Evolutionary conservation across 331 rosid genomes (phyloP), one percentile per base, ranked within the genome.

Genomic region (Phaseolus coccineus): DNA sequence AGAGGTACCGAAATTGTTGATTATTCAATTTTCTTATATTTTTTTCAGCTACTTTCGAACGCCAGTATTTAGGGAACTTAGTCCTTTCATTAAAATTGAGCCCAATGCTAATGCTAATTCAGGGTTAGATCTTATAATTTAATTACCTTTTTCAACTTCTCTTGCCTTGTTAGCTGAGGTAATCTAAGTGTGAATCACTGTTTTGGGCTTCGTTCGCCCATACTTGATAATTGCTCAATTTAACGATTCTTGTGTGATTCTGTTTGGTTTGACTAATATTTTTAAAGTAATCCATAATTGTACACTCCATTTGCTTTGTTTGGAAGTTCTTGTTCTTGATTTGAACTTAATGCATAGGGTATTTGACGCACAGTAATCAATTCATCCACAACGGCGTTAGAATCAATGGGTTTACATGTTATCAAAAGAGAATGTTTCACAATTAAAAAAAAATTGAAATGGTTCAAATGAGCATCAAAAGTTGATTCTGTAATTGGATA

Each of bases 1-100:
- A 96, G 88, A 91, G 99, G 99, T 95, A 83, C 44, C n/a, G 3
- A 44, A 42, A 22, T 74, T 69, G 39, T 63, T 80, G 15, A 46
- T 61, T 22, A 24, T 57, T 64, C 69, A 4, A 28, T 42, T 69
- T 84, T 74, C 58, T 73, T 75, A 5, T 74, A 14, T 69, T 81
- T 72, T 59, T 55, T 10, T 65, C 51, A 35, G 81, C 3, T 66
- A 33, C 73, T 77, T 80, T 75, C 19, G 39, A 74, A 70, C 78
- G 22, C 56, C 50, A 19, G 77, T 53, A 35, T 61, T 8, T 66
- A 4, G 71, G 7, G 31, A 59, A 52, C 77, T 79, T 5, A 19
- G 24, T 37, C 2, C 28, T 3, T 63, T 11, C 6, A 27, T 51
- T 72, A 16, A 22, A 75, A 65, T 71, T 25, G 37, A 65, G 78